These are phyloP conservation scores for Sporisorium iseilematis-ciliati DNA, from an alignment of 1,284 basidiomycete genomes.

Conservation along the genomic window DNA sequence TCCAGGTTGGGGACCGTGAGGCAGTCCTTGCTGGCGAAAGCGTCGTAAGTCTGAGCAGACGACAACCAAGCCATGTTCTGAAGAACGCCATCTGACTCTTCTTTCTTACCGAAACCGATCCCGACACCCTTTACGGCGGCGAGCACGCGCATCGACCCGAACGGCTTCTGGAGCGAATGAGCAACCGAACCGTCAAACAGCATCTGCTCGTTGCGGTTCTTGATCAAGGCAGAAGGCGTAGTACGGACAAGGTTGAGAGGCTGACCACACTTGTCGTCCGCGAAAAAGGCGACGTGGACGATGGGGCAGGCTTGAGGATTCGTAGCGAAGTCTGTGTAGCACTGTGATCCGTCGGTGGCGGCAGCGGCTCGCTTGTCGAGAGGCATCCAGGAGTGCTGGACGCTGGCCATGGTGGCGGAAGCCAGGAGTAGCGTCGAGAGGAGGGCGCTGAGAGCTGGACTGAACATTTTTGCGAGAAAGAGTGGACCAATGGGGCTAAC, in stretches of 20 bases:
- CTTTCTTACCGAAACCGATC: conserved; percentile 28
- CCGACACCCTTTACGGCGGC: conserved; percentile 29
- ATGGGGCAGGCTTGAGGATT: conserved; percentile 26
- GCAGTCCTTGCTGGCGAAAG: conserved; percentile 23
- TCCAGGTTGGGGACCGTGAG: conserved; percentile 36
- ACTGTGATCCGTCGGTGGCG: conserved; percentile 11
- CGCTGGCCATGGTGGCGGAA: conserved; percentile 10
- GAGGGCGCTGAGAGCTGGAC: conserved; percentile 2
- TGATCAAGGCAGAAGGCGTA: conserved; percentile 6
- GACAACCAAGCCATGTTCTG: conserved; percentile 45
- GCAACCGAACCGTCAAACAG: conserved; percentile 29
- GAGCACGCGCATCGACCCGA: conserved; percentile 34
- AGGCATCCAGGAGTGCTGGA: conserved; percentile 7
- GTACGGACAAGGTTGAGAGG: conserved; percentile 14
- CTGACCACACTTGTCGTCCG: conserved; percentile 18
- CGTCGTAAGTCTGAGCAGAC: conserved; percentile 6
- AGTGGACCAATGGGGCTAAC: neutral
- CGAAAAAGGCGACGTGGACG: conserved; percentile 33
- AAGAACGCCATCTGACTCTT: conserved; percentile 34
- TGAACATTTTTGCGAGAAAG: conserved; percentile 11
- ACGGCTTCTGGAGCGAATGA: conserved; percentile 11
- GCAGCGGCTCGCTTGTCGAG: conserved; percentile 24
- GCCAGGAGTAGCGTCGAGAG: conserved; percentile 20
- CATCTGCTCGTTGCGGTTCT: conserved; percentile 34
- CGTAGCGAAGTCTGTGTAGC: conserved; percentile 25